Base-by-base conservation (phyloP, 2,329 filamentous ascomycete species). In the Alternaria novae-zelandiae region DNA sequence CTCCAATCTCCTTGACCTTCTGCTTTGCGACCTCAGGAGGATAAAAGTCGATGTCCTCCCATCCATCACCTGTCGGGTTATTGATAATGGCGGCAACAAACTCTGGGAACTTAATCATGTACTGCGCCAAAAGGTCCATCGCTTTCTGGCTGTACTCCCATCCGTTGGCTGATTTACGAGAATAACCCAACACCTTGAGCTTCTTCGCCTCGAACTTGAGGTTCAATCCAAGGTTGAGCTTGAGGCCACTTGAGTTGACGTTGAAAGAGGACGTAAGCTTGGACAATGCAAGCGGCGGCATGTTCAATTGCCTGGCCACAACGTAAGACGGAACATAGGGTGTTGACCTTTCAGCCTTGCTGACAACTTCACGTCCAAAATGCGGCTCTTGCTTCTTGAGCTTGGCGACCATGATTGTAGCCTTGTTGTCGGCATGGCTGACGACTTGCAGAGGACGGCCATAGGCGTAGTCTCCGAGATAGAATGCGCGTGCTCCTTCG, bases 151-250 rank as follows among this genome's bases (percentile, higher is more conserved):
- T 97, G 79, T 97, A 99, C 80, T 99, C 96, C 96, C 96, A 99
- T 6, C 96, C 96, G 26, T 89, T 91, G 12, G 89, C 85, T 5
- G 90, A 90, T 76, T 96, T 96, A 72, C 94, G 91, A 23, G 95
- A 97, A 80, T 97, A 99, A 1, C 96, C 96, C 30, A 99, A 83
- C 7, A 99, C 96, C 82, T 99, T 99, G 71, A 94, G 87, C 81
- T 97, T 97, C 82, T 93, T 95, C 3, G 89, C 93, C 78, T 99
- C 96, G 64, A 99, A 99, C 79, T 99, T 99, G 70, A 99, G 86
- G 75, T 99, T 99, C 65, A 99, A 85, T 0, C 96, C 96, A 23
- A 99, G 84, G 73, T 99, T 99, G 66, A 97, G 86, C 72, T 92
- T 91, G 62, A 94, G 84, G 25, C 92, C 93, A 61, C 93, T 93